Evolutionary conservation across 345 rosid genomes (phyloP).

Genomic region (Conringia planisiliqua): DNA sequence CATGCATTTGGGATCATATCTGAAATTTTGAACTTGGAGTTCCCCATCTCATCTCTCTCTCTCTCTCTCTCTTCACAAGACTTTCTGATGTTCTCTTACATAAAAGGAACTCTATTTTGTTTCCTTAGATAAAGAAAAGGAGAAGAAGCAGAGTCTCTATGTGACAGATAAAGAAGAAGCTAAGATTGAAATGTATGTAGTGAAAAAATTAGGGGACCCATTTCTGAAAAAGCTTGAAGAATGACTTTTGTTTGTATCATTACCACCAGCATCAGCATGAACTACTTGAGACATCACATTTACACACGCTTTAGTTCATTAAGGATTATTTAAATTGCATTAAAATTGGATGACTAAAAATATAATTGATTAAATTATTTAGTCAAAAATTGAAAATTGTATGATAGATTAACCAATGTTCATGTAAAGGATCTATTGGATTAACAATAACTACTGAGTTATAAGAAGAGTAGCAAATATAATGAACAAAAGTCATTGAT

Average conservation of each 20-base stretch:
- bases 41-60: slow-evolving; percentile 46
- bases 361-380: background rate
- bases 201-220: slow-evolving; percentile 13
- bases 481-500: background rate
- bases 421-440: background rate
- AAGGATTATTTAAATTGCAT: background rate
- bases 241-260: slow-evolving; percentile 21
- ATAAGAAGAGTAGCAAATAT: background rate
- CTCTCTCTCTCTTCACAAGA: slow-evolving; percentile 7
- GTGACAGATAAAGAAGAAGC: slow-evolving; percentile 16
- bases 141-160: background rate
- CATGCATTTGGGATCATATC: slow-evolving; percentile 77
- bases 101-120: background rate
- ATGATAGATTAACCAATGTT: background rate
- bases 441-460: background rate
- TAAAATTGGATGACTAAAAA: background rate
- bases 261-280: slow-evolving; percentile 23
- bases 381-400: background rate
- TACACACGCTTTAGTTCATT: slow-evolving; percentile 18
- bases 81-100: slow-evolving; percentile 1
- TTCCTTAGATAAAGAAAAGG: background rate
- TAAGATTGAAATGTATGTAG: slow-evolving; percentile 18
- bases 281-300: slow-evolving; percentile 23
- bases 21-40: slow-evolving; percentile 54
- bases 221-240: slow-evolving; percentile 4